Evolutionary conservation across 2,329 filamentous ascomycete species (phyloP).

Genomic region (Metarhizium guizhouense): DNA sequence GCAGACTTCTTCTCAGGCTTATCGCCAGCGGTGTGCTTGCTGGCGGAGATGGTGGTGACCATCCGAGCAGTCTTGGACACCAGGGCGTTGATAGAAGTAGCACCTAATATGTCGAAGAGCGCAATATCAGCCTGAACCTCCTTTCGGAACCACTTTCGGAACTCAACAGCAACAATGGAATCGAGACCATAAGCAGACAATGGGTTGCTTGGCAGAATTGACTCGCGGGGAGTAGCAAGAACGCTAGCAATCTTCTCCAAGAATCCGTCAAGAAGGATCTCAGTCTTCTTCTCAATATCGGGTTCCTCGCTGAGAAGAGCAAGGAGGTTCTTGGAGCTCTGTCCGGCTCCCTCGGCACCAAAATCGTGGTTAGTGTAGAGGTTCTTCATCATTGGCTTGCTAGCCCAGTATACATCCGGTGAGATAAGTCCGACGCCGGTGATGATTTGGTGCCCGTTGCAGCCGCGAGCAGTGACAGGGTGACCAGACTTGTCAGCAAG

Average conservation of each 20-base stretch:
- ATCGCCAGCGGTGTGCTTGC: slow-evolving; percentile 10
- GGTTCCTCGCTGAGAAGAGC: slow-evolving; percentile 7
- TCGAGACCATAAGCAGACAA: slow-evolving; percentile 14
- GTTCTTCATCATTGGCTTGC: slow-evolving; percentile 14
- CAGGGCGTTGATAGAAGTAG: slow-evolving; percentile 9
- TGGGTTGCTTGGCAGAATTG: slow-evolving; percentile 9
- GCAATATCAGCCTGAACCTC: slow-evolving; percentile 12
- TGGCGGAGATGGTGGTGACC: slow-evolving; percentile 8
- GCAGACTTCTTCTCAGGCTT: slow-evolving; percentile 10
- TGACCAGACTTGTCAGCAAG: slow-evolving; percentile 7
- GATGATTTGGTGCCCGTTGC: slow-evolving; percentile 14
- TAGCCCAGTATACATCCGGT: slow-evolving; percentile 15
- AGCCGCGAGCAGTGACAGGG: slow-evolving; percentile 9
- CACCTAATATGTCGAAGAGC: slow-evolving; percentile 13
- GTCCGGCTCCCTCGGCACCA: slow-evolving; percentile 6
- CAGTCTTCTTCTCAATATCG: slow-evolving; percentile 6
- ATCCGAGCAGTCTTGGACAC: slow-evolving; percentile 14
- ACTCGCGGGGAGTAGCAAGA: slow-evolving; percentile 8
- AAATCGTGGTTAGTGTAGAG: slow-evolving; percentile 16
- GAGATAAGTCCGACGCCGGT: slow-evolving; percentile 15
- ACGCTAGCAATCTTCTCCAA: slow-evolving; percentile 12
- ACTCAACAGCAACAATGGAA: slow-evolving; percentile 14
- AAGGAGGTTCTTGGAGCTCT: slow-evolving; percentile 12
- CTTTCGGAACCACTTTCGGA: slow-evolving; percentile 14
- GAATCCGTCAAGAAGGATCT: slow-evolving; percentile 11